Conservation (phyloP, 2,329 filamentous ascomycete genomes). For the Tricladium varicosporioides region DNA sequence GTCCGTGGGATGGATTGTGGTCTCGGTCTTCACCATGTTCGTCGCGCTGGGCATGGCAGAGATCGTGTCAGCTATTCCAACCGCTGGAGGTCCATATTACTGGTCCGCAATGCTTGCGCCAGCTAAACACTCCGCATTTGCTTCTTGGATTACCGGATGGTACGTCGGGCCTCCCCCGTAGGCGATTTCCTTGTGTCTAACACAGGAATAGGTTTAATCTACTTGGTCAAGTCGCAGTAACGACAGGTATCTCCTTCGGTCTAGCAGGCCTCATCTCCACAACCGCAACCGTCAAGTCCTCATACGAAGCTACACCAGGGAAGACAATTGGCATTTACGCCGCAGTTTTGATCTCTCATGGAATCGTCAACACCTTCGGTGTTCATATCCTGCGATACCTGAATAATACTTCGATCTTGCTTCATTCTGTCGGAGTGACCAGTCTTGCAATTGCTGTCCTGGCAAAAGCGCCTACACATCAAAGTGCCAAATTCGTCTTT, state of each 20-base stretch:
- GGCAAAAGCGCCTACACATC: conserved; percentile 55
- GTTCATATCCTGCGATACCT: conserved; percentile 53
- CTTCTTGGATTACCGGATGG: conserved; percentile 48
- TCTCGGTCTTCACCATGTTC: conserved; percentile 53
- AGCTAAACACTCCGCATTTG: conserved; percentile 42
- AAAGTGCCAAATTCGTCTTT: conserved; percentile 55
- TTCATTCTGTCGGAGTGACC: conserved; percentile 53
- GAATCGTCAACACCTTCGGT: conserved; percentile 55
- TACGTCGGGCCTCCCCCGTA: conserved; percentile 7
- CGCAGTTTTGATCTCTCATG: conserved; percentile 53
- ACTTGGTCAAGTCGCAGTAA: conserved; percentile 48
- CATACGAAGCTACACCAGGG: conserved; percentile 42
- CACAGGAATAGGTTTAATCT: conserved; percentile 41
- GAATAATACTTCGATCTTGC: conserved; percentile 54
- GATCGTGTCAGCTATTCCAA: conserved; percentile 58
- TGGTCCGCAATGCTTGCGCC: conserved; percentile 58
- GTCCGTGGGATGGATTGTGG: conserved; percentile 54
- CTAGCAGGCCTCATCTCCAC: conserved; percentile 45
- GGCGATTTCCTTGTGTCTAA: neutral
- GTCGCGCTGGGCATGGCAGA: conserved; percentile 57
- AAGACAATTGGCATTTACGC: conserved; percentile 59
- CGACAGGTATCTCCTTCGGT: conserved; percentile 47
- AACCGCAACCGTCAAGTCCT: conserved; percentile 42
- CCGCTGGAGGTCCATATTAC: conserved; percentile 58
- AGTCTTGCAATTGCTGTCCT: conserved; percentile 54